Evolutionary conservation across 805 yeast genomes (phyloP).

Genomic region (Cyberlindnera nakhonratchasimensis): DNA sequence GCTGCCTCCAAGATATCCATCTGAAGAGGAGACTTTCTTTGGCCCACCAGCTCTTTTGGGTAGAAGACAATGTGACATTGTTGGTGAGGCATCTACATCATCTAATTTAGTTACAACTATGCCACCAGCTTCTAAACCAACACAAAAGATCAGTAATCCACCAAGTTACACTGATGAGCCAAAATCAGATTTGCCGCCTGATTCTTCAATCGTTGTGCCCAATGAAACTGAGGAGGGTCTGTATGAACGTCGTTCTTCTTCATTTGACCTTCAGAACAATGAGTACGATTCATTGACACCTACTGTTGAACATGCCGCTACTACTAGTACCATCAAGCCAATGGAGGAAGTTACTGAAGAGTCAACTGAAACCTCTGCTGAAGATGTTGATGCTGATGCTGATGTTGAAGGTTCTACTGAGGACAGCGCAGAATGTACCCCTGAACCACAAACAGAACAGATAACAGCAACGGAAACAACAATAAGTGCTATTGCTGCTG

Average conservation of each 20-base stretch:
- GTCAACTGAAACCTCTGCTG: not conserved
- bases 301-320: not conserved
- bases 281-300: slow-evolving; percentile 13
- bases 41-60: slow-evolving; percentile 37
- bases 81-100: slow-evolving; percentile 1
- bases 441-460: slow-evolving; percentile 5
- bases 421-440: slow-evolving; percentile 5
- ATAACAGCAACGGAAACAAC: no score
- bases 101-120: not conserved
- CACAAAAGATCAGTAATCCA: slow-evolving; percentile 18
- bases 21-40: slow-evolving; percentile 58
- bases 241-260: slow-evolving; percentile 34
- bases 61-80: not conserved
- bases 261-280: slow-evolving; percentile 31
- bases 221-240: slow-evolving; percentile 19
- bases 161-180: slow-evolving; percentile 29
- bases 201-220: slow-evolving; percentile 1
- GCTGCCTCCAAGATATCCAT: slow-evolving; percentile 68
- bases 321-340: not conserved
- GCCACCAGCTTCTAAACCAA: slow-evolving; percentile 6
- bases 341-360: not conserved
- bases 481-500: no score
- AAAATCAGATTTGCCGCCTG: slow-evolving; percentile 12
- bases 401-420: slow-evolving; percentile 5
- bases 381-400: not conserved